Conservation (phyloP, 768 basidiomycete genomes). For the Boletus speciosus region DNA sequence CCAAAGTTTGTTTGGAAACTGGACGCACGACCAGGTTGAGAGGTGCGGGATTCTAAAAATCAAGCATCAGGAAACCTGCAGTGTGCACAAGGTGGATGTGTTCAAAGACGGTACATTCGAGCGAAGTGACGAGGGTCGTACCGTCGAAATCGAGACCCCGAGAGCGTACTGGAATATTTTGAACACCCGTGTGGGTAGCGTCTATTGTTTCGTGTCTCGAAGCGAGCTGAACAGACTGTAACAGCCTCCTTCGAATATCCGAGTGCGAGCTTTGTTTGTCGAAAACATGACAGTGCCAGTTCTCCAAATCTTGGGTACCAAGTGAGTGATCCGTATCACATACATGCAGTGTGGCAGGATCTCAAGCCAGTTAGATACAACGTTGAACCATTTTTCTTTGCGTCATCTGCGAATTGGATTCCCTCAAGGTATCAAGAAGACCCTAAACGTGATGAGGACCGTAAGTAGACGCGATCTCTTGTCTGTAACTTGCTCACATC, state of each 20-base stretch:
- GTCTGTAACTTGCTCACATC: constrained; percentile 1
- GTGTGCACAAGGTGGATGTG: constrained; percentile 26
- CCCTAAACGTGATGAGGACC: constrained; percentile 40
- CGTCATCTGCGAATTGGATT: constrained; percentile 63
- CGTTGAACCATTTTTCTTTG: constrained; percentile 65
- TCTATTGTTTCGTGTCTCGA: not conserved
- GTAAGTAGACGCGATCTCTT: constrained; percentile 40
- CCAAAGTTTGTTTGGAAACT: constrained; percentile 33
- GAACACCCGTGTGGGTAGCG: constrained; percentile 31
- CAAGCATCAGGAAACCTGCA: constrained; percentile 5
- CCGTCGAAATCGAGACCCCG: constrained; percentile 11
- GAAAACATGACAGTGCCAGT: constrained; percentile 49
- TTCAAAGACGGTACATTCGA: constrained; percentile 16
- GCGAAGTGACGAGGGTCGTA: not conserved
- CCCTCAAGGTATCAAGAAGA: constrained; percentile 63
- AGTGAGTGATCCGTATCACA: constrained; percentile 32
- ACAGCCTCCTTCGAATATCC: constrained; percentile 35
- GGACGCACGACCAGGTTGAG: constrained; percentile 32
- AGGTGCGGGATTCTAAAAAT: constrained; percentile 28
- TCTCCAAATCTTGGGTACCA: constrained; percentile 55
- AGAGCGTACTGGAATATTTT: constrained; percentile 32
- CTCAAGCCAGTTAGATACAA: constrained; percentile 38
- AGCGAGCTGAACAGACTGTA: not conserved
- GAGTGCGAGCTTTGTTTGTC: constrained; percentile 50
- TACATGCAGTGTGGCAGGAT: not conserved